Conservation (phyloP, 2,329 filamentous ascomycete species). For the Huntiella decipiens region DNA sequence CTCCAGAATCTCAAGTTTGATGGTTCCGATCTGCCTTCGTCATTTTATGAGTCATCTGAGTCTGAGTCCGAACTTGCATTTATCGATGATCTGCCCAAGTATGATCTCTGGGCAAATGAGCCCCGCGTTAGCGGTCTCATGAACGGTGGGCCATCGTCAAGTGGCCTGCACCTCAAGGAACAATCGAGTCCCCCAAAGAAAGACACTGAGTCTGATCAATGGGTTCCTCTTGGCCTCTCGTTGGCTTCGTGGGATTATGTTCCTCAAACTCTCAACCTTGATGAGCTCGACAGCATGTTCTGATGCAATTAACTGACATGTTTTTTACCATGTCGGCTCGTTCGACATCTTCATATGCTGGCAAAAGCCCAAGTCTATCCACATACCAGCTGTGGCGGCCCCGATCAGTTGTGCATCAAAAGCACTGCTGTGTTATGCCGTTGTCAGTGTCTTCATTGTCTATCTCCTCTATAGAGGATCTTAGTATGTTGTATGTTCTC, state of each 20-base stretch:
- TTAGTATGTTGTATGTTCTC: not conserved
- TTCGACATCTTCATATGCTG: too few relatives aligned
- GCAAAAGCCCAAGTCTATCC: not conserved
- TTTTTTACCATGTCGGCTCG: not conserved
- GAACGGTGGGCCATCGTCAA: conserved; percentile 13
- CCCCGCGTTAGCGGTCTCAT: conserved; percentile 20
- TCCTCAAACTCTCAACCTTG: conserved; percentile 77
- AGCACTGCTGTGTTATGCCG: too few relatives aligned
- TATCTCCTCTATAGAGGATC: not conserved
- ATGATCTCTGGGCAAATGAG: conserved; percentile 12
- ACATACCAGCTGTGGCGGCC: not conserved
- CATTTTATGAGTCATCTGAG: conserved; percentile 5
- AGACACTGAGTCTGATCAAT: conserved; percentile 23
- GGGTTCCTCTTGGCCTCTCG: conserved; percentile 16
- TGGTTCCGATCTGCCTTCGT: conserved; percentile 19
- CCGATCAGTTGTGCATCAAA: not conserved
- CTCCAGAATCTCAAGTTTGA: conserved; percentile 48
- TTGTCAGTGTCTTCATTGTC: not conserved
- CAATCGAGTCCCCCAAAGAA: conserved; percentile 16
- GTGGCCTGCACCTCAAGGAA: not conserved
- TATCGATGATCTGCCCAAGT: conserved; percentile 22
- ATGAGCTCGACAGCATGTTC: conserved; percentile 79
- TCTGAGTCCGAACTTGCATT: conserved; percentile 18
- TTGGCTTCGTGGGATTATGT: conserved; percentile 40
- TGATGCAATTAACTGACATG: conserved; percentile 41